Base-by-base conservation (phyloP, 768 basidiomycete species). In the Boletus pseudo-olivaceus region DNA sequence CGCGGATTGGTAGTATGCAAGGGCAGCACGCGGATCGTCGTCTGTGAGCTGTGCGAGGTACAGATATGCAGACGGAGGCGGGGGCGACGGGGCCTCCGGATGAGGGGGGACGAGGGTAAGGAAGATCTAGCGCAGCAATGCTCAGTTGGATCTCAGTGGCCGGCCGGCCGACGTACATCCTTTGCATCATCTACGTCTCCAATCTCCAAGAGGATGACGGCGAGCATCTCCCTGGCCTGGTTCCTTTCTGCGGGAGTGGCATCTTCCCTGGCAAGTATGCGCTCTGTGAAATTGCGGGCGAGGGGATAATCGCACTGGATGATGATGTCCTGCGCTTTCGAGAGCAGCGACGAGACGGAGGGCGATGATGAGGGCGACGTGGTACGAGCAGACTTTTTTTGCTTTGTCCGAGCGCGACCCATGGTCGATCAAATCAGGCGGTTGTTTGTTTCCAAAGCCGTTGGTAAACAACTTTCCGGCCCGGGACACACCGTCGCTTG, bases 1-100 rank as follows among this genome's bases (percentile, higher is more conserved):
- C 10, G 90, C 92, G n/a, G 85, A 78, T 65, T 86, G 82, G 66
- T 92, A 97, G 63, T 93, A 83, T 38, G 79, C 73, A 19, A 96
- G 72, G 3, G 92, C 90, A 40, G 75, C 66, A 46, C 80, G 79
- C 5, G 94, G 90, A 51, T 93, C 86, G 10, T 85, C 82, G 29
- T 90, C 89, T 46, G 78, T 82, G 17, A 93, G 74, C 66, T 97
- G 93, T 0, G 93, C 94, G 23, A 97, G 87, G 70, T 95, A 94
- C 1, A 95, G 78, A 73, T 94, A 82, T 11, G 89, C 90, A 32
- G 91, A 89, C 8, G 90, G 81, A 0, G 83, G 78, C 1, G 90
- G 82, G 39, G 80, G 72, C 17, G 78, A 68, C 34, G 85, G 80
- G 17, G 84, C 82, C 67, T 78, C 74, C 40, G 79, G 74, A 68